These are phyloP conservation scores for Aspergillus sp. DNA, from an alignment of 2,329 filamentous ascomycete genomes.

Conservation along the genomic window DNA sequence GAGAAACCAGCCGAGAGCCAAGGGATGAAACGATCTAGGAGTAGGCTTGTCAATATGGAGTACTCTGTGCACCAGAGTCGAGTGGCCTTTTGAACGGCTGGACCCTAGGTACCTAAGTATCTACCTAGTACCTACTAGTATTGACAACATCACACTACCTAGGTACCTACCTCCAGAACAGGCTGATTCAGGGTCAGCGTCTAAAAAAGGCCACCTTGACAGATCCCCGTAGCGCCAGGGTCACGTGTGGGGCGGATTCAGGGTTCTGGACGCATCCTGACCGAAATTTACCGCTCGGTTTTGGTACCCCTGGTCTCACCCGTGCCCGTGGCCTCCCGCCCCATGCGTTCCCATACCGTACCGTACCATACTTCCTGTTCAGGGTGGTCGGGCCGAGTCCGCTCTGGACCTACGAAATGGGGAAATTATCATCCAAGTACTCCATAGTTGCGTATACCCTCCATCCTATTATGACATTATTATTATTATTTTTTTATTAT, in stretches of 20 bases:
- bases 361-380: neutral
- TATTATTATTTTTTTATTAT: too few species aligned
- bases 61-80: too few species aligned
- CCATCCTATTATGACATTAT: neutral
- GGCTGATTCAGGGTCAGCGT: neutral
- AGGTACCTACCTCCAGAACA: neutral
- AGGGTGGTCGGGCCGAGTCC: neutral
- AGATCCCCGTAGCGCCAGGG: conserved; percentile 10
- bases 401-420: neutral
- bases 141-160: neutral
- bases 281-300: conserved; percentile 13
- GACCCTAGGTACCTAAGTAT: too few species aligned
- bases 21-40: neutral
- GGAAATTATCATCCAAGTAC: neutral
- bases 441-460: neutral
- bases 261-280: conserved; percentile 7
- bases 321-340: neutral
- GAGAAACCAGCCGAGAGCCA: neutral
- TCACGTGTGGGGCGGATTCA: conserved; percentile 16
- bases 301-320: neutral
- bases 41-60: too few species aligned
- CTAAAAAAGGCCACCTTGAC: conserved; percentile 19
- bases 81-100: too few species aligned
- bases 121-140: too few species aligned
- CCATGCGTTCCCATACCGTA: neutral